Evolutionary conservation across 805 yeast genomes (phyloP), one percentile per base, ranked within the genome.

Genomic region (Torulaspora maleeae): DNA sequence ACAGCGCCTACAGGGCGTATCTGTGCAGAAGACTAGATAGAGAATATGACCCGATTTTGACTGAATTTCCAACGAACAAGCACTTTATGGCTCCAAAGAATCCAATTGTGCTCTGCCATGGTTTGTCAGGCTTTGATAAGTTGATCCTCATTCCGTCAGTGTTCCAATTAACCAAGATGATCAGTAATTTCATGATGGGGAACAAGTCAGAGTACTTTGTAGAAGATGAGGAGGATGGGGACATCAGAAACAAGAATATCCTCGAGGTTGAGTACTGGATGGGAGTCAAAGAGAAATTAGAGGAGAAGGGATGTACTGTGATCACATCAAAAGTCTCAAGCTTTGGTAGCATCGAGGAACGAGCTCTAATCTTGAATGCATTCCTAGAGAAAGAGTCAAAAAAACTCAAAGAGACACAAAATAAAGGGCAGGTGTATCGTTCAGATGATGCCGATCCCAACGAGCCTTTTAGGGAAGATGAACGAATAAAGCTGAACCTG

Each of bases 31-130:
- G 27, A 19, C 29, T 19, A 15, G 35, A 7, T n/a, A 13, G 15
- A 13, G 10, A 35, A 15, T 17, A 27, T 7, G 40, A 29, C 13
- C 30, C 32, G 5, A 17, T 44, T 20, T 33, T 35, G 19, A 33
- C 36, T 8, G 25, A 25, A 22, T 42, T 48, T 16, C 48, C 51
- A 11, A 45, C 55, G 16, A 56, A 67, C 49, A 66, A 71, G 7
- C 50, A 68, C 25, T 83, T 82, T 56, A 57, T 63, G 10, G 74
- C 83, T 4, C 89, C 95, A 0, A 76, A 77, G 52, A 70, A 77
- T 46, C 95, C 96, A 0, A 77, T 88, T 1, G 83, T 88, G 0
- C 64, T 88, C 22, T 88, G 95, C 56, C 96, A 88, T 68, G 96
- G 96, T 0, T 73, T 88, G 19, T 79, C 86, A 0, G 96, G 96